Conservation (phyloP, 2,329 filamentous ascomycete genomes). For the Fusarium abutilonis region DNA sequence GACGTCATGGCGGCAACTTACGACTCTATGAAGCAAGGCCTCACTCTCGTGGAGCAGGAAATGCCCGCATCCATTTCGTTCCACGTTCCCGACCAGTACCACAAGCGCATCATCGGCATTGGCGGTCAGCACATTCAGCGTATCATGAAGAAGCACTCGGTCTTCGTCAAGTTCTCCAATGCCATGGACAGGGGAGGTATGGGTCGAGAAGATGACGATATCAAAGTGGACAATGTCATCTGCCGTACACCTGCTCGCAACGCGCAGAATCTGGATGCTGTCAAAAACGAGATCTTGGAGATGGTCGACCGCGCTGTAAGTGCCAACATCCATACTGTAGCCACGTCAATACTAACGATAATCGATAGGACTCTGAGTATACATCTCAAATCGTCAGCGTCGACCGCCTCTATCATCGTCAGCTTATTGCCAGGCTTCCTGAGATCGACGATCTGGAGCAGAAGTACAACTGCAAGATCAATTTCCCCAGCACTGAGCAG, state of each 20-base stretch:
- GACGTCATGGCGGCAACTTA: conserved; percentile 94
- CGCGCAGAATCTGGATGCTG: conserved; percentile 93
- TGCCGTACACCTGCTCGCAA: conserved; percentile 97
- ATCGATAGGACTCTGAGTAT: conserved; percentile 86
- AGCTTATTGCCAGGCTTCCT: conserved; percentile 85
- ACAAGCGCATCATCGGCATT: conserved; percentile 99
- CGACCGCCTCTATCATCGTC: conserved; percentile 93
- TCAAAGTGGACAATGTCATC: conserved; percentile 98
- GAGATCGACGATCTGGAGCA: conserved; percentile 96
- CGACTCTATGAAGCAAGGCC: conserved; percentile 91
- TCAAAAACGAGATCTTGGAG: conserved; percentile 98
- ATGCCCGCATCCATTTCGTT: conserved; percentile 99
- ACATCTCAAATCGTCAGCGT: conserved; percentile 93
- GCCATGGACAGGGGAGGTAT: conserved; percentile 93
- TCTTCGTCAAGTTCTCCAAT: conserved; percentile 99
- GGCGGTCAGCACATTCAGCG: conserved; percentile 98
- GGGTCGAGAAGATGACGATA: conserved; percentile 95
- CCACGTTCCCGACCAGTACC: conserved; percentile 98
- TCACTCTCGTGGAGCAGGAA: conserved; percentile 95
- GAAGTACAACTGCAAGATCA: conserved; percentile 99
- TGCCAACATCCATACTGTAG: conserved; percentile 26
- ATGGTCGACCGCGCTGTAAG: conserved; percentile 95
- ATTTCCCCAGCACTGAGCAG: conserved; percentile 96
- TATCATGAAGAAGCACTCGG: conserved; percentile 99
- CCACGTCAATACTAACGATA: conserved; percentile 10